These are phyloP conservation scores for Phytophthora cryptogea DNA, from an alignment of 352 stramenopile genomes.

Conservation along the genomic window DNA sequence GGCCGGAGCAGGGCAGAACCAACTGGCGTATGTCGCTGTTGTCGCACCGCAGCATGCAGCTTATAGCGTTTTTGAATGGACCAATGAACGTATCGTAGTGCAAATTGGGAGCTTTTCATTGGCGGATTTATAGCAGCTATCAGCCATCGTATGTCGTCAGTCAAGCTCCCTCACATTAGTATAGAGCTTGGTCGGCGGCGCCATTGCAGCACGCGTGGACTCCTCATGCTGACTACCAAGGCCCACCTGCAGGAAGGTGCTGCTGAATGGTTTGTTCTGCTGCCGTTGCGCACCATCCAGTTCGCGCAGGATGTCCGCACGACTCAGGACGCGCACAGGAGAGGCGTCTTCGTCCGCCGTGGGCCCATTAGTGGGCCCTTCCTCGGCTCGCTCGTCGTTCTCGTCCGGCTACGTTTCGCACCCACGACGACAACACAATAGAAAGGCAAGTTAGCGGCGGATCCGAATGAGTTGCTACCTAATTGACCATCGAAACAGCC, in stretches of 20 bases:
- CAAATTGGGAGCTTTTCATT: constrained; percentile 1
- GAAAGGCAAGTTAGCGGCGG: constrained; percentile 8
- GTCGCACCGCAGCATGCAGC: constrained; percentile 1
- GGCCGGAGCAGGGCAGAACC: neutral
- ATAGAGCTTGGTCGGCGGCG: constrained; percentile 20
- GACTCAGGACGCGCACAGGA: constrained; percentile 49
- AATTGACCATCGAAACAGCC: constrained; percentile 1
- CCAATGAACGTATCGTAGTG: constrained; percentile 18
- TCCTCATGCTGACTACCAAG: neutral
- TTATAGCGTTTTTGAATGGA: constrained; percentile 1
- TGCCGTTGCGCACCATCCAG: constrained; percentile 21
- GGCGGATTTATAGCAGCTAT: neutral
- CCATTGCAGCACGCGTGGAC: neutral
- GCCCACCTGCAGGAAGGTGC: neutral
- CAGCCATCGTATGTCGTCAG: constrained; percentile 34
- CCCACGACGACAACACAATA: constrained; percentile 30
- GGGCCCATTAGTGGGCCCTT: neutral
- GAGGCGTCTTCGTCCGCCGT: constrained; percentile 3
- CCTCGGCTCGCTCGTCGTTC: constrained; percentile 15
- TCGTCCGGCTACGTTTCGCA: constrained; percentile 21
- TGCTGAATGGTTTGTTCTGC: neutral
- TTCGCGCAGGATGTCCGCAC: constrained; percentile 59
- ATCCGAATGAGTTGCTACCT: constrained; percentile 11
- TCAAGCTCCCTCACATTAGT: constrained; percentile 49
- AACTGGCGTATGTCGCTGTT: constrained; percentile 11